A percentile compares a stretch with the other conserved stretches of the same genome.
phyloP scores from a whole-genome alignment of 495 filamentous ascomycete species.

The Trypethelium eluteriae region DNA sequence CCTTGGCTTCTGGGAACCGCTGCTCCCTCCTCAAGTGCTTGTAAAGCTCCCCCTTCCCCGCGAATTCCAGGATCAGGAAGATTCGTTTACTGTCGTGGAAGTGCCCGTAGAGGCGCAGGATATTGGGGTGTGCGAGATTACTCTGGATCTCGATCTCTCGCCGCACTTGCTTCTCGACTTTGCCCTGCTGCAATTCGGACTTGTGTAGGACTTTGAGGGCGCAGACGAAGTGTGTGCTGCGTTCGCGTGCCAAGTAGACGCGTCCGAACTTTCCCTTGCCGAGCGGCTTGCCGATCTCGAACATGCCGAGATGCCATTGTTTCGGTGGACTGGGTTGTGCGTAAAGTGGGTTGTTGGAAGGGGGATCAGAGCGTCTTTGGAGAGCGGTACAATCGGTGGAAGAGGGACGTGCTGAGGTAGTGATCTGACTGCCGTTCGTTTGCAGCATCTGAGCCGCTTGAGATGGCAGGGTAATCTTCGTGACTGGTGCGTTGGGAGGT shows the following conservation, averaged over 20 bases:
- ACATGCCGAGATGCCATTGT: constrained; percentile 93
- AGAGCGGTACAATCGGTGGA: constrained; percentile 45
- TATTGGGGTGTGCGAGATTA: constrained; percentile 92
- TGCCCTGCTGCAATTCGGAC: constrained; percentile 80
- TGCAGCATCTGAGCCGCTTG: constrained; percentile 54
- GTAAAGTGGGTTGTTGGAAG: constrained; percentile 45
- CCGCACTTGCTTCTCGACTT: constrained; percentile 93
- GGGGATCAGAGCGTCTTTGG: constrained; percentile 15
- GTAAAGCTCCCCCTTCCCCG: constrained; percentile 91
- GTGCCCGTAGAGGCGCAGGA: constrained; percentile 86
- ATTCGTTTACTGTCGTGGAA: constrained; percentile 96
- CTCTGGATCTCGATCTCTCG: constrained; percentile 97
- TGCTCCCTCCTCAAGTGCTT: constrained; percentile 86
- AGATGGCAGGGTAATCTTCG: constrained; percentile 58
- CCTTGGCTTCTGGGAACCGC: constrained; percentile 91
- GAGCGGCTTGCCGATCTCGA: constrained; percentile 91
- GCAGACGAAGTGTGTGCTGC: constrained; percentile 83
- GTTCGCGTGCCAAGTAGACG: constrained; percentile 90
- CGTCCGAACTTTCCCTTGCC: constrained; percentile 97
- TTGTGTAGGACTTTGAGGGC: constrained; percentile 96
- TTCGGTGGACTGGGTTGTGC: constrained; percentile 55
- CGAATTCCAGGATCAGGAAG: constrained; percentile 93
- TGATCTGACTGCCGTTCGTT: constrained; percentile 27
- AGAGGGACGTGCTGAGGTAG: constrained; percentile 28
- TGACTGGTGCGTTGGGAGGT: constrained; percentile 41